These are phyloP conservation scores for Onygenales sp. DNA, from an alignment of 2,329 filamentous ascomycete species.

Conservation along the genomic window DNA sequence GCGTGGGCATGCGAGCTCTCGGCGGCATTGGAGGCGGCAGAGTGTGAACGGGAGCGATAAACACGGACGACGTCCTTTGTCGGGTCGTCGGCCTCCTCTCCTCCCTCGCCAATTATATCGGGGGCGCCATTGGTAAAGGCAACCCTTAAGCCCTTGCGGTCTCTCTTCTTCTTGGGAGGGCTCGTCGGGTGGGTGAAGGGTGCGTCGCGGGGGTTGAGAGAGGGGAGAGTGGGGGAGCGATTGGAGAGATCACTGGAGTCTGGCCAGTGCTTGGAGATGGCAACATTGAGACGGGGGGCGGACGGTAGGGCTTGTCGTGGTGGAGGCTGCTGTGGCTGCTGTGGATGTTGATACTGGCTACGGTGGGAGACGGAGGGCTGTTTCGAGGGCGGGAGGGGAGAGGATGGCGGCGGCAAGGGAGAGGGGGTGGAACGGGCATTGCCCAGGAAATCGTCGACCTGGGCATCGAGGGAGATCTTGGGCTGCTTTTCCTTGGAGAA, in stretches of 20 bases:
- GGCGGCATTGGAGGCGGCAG: constrained; percentile 6
- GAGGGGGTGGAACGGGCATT: constrained; percentile 35
- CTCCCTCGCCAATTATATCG: constrained; percentile 81
- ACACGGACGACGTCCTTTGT: constrained; percentile 51
- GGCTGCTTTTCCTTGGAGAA: constrained; percentile 34
- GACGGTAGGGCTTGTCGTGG: constrained; percentile 14
- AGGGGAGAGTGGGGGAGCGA: constrained; percentile 9
- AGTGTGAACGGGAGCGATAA: constrained; percentile 11
- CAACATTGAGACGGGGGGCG: constrained; percentile 26
- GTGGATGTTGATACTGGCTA: constrained; percentile 7
- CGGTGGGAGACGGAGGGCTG: constrained; percentile 2
- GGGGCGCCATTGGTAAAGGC: constrained; percentile 64
- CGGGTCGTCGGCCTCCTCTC: constrained; percentile 71
- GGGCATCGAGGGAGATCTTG: constrained; percentile 28
- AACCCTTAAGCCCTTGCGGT: constrained; percentile 61
- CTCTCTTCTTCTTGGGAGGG: constrained; percentile 25
- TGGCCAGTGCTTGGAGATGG: constrained; percentile 23
- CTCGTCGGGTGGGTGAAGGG: constrained; percentile 13
- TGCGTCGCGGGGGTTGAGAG: constrained; percentile 10
- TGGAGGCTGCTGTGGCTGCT: neutral
- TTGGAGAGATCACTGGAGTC: constrained; percentile 19
- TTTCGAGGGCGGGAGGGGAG: neutral
- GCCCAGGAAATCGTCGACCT: constrained; percentile 50
- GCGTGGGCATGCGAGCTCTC: constrained; percentile 2
- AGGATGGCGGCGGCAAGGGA: constrained; percentile 8